phyloP scores from a whole-genome alignment of 345 rosid species.

The Lepidium sativum region DNA sequence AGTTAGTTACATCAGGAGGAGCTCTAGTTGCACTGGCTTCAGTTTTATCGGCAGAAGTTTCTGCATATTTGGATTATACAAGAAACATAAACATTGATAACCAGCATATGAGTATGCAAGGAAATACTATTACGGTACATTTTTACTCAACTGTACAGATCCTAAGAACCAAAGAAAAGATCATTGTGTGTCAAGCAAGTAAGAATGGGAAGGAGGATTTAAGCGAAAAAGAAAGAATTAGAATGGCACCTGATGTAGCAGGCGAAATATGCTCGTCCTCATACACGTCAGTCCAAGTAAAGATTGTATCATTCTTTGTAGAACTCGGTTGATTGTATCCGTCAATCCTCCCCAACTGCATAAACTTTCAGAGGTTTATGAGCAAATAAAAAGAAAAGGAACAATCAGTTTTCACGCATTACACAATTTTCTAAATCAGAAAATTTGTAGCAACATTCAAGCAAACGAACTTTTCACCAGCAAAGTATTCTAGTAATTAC shows the following conservation, averaged over 20 bases:
- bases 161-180: not conserved
- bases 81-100: not conserved
- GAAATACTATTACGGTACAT: not conserved
- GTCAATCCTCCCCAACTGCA: conserved; percentile 66
- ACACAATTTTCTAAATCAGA: not conserved
- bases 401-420: not conserved
- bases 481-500: conserved; percentile 21
- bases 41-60: conserved; percentile 36
- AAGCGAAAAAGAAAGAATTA: not conserved
- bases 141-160: not conserved
- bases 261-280: conserved; percentile 34
- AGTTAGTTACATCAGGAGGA: conserved; percentile 27
- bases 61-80: conserved; percentile 26
- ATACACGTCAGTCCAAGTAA: conserved; percentile 65
- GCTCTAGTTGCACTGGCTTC: conserved; percentile 22
- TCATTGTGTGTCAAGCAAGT: not conserved
- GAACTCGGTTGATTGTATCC: conserved; percentile 50
- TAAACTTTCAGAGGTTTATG: conserved; percentile 9
- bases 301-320: conserved; percentile 44
- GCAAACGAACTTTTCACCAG: not conserved
- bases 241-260: conserved; percentile 31
- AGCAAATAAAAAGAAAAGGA: not conserved
- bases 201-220: not conserved
- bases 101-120: not conserved
- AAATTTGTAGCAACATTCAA: not conserved